Evolutionary conservation across 1,139 yeast genomes (phyloP), one percentile per base, ranked within the genome.

Genomic region (Diutina mesorugosa): DNA sequence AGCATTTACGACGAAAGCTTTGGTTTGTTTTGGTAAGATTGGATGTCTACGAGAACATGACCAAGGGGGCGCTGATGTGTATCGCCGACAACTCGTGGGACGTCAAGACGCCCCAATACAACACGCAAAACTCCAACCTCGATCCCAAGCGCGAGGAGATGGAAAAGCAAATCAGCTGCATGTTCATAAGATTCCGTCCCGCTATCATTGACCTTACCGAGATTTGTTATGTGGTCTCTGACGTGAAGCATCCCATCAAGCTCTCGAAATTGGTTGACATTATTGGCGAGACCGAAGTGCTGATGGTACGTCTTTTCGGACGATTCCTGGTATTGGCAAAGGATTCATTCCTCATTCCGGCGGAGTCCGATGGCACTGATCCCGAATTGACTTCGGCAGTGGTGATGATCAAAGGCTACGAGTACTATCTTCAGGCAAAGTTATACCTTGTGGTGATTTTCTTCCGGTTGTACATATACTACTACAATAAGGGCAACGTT

Each of bases 381-480:
- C 35, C 38, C 9, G 26, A 51, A 18, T 12, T 21, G 35, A 26
- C 18, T 8, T 53, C 41, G 5, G 46, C 53, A 21, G 30, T 56
- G 16, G n/a, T n/a, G 14, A 26, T 53, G 10, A 30, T 28, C 8
- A 12, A 32, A 21, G 38, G 55, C 21, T 48, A 58, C 16, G 57
- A 54, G 10, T 46, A 55, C 14, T 59, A 55, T n/a, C 35, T 55
- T 10, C 41, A 55, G 5, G 21, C 58, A 4, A 56, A 56, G 47
- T 10, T 59, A 5, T 59, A 59, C 55, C 48, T 57, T 7, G 57
- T 58, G 10, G 55, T 54, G 30, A 51, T 58, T 18, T 56, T 56
- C 38, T 60, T 55, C 56, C 60, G 60, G 56, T 57, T 61, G 50
- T 56, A 60, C 54, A 55, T 59, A 14, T 60, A 59, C 56, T 61